These are phyloP conservation scores for Exophiala dermatitidis DNA, from an alignment of 2,329 filamentous ascomycete genomes.

Conservation along the genomic window DNA sequence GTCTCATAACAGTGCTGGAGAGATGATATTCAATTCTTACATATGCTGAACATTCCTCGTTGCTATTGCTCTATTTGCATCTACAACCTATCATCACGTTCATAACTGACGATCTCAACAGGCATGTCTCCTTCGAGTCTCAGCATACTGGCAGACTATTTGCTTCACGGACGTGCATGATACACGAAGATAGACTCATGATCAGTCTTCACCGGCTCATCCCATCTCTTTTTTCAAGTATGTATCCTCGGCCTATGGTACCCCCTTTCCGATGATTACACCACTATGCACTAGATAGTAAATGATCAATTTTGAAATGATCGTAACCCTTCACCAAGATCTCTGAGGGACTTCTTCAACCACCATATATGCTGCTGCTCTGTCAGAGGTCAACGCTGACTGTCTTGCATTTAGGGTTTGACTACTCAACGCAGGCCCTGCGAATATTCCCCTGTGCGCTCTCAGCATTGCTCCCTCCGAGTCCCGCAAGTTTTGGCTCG, in stretches of 20 bases:
- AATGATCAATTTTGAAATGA: conserved; percentile 53
- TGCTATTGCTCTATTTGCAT: not conserved
- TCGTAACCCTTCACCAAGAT: conserved; percentile 58
- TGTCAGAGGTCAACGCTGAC: conserved; percentile 8
- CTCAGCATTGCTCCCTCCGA: too few relatives aligned
- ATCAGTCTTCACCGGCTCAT: not conserved
- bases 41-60: conserved; percentile 70
- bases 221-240: conserved; percentile 23
- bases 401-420: conserved; percentile 7
- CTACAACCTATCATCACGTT: not conserved
- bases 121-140: not conserved
- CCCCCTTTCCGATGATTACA: conserved; percentile 58
- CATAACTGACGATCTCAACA: conserved; percentile 6
- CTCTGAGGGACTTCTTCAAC: conserved; percentile 48
- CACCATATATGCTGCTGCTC: not conserved
- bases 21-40: conserved; percentile 95
- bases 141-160: too few relatives aligned
- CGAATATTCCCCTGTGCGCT: too few relatives aligned
- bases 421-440: not conserved
- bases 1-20: conserved; percentile 67
- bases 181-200: too few relatives aligned
- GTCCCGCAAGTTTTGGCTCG: too few relatives aligned
- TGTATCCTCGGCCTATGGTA: conserved; percentile 19
- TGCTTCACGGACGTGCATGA: too few relatives aligned
- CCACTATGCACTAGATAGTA: conserved; percentile 61